These are phyloP conservation scores for Boletales sp. DNA, from an alignment of 768 basidiomycete genomes.

Conservation along the genomic window DNA sequence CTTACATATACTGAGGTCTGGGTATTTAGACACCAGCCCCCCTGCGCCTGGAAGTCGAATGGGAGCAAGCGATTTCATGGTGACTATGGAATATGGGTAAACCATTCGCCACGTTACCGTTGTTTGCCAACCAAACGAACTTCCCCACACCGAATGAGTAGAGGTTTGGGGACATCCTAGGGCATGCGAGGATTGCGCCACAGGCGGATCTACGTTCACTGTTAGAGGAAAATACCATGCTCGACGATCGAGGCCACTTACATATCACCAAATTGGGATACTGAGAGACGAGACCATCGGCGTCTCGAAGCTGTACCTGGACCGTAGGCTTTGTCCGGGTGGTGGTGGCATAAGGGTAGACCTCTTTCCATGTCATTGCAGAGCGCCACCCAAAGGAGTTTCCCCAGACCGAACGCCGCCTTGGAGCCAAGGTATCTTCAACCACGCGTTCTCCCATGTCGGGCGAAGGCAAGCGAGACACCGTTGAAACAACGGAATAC, in stretches of 20 bases:
- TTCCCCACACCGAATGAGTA: constrained; percentile 8
- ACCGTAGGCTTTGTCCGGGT: background rate
- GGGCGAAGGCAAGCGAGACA: constrained; percentile 48
- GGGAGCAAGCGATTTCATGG: background rate
- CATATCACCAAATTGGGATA: constrained; percentile 38
- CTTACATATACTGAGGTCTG: constrained; percentile 19
- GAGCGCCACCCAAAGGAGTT: constrained; percentile 22
- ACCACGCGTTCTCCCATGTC: constrained; percentile 52
- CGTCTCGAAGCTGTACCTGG: constrained; percentile 5
- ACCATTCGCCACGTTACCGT: constrained; percentile 11
- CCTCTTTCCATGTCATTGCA: constrained; percentile 18
- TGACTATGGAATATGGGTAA: constrained; percentile 13
- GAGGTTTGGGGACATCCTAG: constrained; percentile 24
- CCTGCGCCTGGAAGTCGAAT: constrained; percentile 9
- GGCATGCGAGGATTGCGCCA: background rate
- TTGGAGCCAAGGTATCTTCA: constrained; percentile 10
- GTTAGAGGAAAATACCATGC: background rate
- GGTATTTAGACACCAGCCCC: constrained; percentile 9
- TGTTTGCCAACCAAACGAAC: constrained; percentile 20
- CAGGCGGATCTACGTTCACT: constrained; percentile 34
- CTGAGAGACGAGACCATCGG: constrained; percentile 7
- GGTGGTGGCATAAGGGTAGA: constrained; percentile 12
- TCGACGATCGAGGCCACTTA: constrained; percentile 13
- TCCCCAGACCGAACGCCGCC: constrained; percentile 16
- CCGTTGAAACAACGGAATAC: constrained; percentile 31